These are phyloP conservation scores for Pseudocercospora fuligena DNA, from an alignment of 2,329 filamentous ascomycete species.

Conservation along the genomic window DNA sequence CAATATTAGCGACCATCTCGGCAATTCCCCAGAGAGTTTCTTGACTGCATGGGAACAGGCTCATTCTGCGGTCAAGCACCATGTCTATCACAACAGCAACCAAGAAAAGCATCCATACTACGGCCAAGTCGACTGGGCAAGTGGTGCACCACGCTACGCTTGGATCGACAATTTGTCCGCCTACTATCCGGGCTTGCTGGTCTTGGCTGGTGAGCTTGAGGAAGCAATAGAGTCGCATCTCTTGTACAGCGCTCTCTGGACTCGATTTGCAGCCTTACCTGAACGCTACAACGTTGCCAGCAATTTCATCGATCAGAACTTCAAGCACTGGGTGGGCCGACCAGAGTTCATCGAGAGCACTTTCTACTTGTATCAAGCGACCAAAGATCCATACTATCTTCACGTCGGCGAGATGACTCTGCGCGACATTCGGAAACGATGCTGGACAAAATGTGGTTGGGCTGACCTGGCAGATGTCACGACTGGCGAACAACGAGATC, in stretches of 20 bases:
- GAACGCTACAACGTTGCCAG: slow-evolving; percentile 77
- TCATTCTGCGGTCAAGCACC: slow-evolving; percentile 83
- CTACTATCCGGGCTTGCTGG: slow-evolving; percentile 89
- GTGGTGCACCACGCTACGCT: slow-evolving; percentile 83
- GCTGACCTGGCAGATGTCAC: slow-evolving; percentile 70
- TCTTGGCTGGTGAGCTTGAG: slow-evolving; percentile 84
- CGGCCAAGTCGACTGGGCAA: slow-evolving; percentile 84
- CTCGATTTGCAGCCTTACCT: slow-evolving; percentile 87
- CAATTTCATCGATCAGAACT: slow-evolving; percentile 79
- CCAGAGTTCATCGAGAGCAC: slow-evolving; percentile 98
- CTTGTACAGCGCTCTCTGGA: slow-evolving; percentile 92
- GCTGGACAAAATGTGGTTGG: slow-evolving; percentile 92
- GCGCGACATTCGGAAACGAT: slow-evolving; percentile 83
- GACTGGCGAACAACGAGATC: slow-evolving; percentile 82
- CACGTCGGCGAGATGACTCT: slow-evolving; percentile 96
- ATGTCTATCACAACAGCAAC: slow-evolving; percentile 75
- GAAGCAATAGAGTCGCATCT: slow-evolving; percentile 90
- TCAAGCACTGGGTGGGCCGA: slow-evolving; percentile 93
- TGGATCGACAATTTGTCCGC: slow-evolving; percentile 97
- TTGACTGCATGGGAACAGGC: slow-evolving; percentile 82
- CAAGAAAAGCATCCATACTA: slow-evolving; percentile 87
- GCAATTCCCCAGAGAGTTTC: slow-evolving; percentile 72
- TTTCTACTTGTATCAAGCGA: slow-evolving; percentile 93
- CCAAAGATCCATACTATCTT: slow-evolving; percentile 93
- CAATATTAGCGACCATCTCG: slow-evolving; percentile 57